Evolutionary conservation across 352 stramenopile species (phyloP).

Genomic region (Phytophthora colocasiae): DNA sequence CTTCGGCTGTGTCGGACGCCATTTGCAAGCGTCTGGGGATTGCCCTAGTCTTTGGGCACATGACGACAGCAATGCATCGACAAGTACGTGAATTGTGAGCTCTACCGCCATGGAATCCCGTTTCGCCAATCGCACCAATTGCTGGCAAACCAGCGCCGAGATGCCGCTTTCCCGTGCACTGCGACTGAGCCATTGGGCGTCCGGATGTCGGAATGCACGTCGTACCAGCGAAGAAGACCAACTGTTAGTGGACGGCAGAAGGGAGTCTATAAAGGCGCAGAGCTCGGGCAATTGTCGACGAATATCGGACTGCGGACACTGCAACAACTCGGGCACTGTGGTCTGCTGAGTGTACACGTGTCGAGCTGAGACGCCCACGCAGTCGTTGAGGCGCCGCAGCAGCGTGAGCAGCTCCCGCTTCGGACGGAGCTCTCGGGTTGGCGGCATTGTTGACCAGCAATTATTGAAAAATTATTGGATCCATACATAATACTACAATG

Average conservation of each 20-base stretch:
- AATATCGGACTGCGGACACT: slow-evolving; percentile 35
- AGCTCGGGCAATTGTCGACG: slow-evolving; percentile 52
- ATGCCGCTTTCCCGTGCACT: slow-evolving; percentile 65
- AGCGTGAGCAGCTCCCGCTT: slow-evolving; percentile 22
- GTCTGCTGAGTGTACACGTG: slow-evolving; percentile 57
- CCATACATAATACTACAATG: too few species aligned
- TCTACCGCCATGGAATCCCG: neutral
- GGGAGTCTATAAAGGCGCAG: slow-evolving; percentile 42
- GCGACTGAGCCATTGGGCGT: slow-evolving; percentile 65
- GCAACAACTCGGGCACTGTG: slow-evolving; percentile 29
- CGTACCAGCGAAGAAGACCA: slow-evolving; percentile 24
- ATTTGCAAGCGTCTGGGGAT: slow-evolving; percentile 48
- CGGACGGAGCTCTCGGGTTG: slow-evolving; percentile 15
- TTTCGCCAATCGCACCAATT: slow-evolving; percentile 48
- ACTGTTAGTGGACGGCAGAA: slow-evolving; percentile 22
- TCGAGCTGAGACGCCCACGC: slow-evolving; percentile 52
- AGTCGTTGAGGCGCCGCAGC: slow-evolving; percentile 48
- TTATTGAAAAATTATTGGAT: too few species aligned
- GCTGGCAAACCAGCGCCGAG: slow-evolving; percentile 54
- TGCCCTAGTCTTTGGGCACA: slow-evolving; percentile 39
- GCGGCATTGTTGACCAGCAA: neutral
- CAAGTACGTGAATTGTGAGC: slow-evolving; percentile 45
- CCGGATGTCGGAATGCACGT: slow-evolving; percentile 44
- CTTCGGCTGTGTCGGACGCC: slow-evolving; percentile 45
- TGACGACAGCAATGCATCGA: slow-evolving; percentile 56